Conservation (phyloP, 2,329 filamentous ascomycete genomes). For the Alternaria brassicicola region DNA sequence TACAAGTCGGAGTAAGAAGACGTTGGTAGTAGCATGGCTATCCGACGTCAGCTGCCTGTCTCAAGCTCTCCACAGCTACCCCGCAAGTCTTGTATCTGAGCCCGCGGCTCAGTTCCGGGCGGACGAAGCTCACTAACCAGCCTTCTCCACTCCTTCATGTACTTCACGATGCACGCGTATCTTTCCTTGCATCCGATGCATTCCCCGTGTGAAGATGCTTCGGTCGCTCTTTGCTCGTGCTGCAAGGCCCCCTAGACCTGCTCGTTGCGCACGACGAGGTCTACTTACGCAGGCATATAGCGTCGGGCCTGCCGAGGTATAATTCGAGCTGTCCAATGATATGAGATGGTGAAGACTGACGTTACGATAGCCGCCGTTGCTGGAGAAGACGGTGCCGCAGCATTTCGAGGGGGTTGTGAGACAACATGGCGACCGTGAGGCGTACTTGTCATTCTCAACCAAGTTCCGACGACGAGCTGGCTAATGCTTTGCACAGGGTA, state of each 20-base stretch:
- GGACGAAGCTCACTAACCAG: slow-evolving; percentile 2
- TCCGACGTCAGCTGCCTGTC: background rate
- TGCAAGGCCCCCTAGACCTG: slow-evolving; percentile 7
- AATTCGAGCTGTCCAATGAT: slow-evolving; percentile 7
- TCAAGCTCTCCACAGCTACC: slow-evolving; percentile 9
- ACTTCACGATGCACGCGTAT: background rate
- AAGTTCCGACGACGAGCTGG: background rate
- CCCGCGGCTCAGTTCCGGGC: slow-evolving; percentile 16
- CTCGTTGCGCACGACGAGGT: slow-evolving; percentile 25
- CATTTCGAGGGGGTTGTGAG: slow-evolving; percentile 73
- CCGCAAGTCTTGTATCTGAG: slow-evolving; percentile 9
- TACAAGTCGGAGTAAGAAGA: too few relatives aligned
- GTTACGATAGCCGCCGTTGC: slow-evolving; percentile 64
- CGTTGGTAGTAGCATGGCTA: too few relatives aligned
- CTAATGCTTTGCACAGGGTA: slow-evolving; percentile 51
- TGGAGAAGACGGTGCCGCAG: slow-evolving; percentile 71
- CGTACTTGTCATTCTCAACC: slow-evolving; percentile 50
- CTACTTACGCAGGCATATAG: slow-evolving; percentile 43
- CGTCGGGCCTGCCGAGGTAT: slow-evolving; percentile 43
- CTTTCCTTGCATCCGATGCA: slow-evolving; percentile 15
- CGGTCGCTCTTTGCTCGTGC: slow-evolving; percentile 32
- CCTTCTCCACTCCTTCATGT: background rate
- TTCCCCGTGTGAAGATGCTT: slow-evolving; percentile 33
- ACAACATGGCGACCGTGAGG: slow-evolving; percentile 66
- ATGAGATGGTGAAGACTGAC: slow-evolving; percentile 14